A percentile compares a stretch with the other conserved stretches of the same genome.
Evolutionary conservation across 1,284 basidiomycete species (phyloP).

Genomic region (Tetrapyrgos nigripes): DNA sequence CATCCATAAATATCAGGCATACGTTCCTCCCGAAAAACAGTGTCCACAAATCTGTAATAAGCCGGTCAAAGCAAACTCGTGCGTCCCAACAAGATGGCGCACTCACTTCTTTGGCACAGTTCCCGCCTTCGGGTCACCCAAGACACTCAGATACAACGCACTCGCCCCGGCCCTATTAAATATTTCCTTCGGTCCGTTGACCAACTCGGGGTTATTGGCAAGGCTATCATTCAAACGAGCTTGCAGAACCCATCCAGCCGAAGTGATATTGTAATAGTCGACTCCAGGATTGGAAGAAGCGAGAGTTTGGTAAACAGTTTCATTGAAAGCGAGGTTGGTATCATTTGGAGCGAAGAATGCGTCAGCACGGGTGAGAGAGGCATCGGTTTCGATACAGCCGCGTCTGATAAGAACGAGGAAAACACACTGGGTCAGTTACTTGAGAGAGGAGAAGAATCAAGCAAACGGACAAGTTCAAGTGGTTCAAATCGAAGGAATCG

Average conservation of each 20-base stretch:
- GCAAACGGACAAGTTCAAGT: conserved; percentile 16
- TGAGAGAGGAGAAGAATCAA: not conserved
- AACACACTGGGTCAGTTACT: not conserved
- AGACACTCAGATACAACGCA: not conserved
- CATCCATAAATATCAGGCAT: too few relatives aligned
- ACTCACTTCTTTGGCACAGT: not conserved
- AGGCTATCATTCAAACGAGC: not conserved
- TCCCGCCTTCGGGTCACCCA: not conserved
- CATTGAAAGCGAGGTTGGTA: conserved; percentile 27
- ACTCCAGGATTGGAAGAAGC: conserved; percentile 27
- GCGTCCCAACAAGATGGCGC: too few relatives aligned
- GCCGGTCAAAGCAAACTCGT: too few relatives aligned
- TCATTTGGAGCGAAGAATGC: conserved; percentile 1
- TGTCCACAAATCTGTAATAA: too few relatives aligned
- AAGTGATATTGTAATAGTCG: conserved; percentile 27
- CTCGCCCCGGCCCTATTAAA: not conserved
- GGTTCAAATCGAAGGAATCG: conserved; percentile 15
- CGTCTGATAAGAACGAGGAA: too few relatives aligned
- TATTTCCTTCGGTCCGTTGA: not conserved
- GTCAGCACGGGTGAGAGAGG: conserved; percentile 25
- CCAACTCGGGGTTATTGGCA: not conserved
- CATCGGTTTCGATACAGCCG: conserved; percentile 27
- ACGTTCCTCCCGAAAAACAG: too few relatives aligned
- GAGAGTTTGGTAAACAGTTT: conserved; percentile 21
- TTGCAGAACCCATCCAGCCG: conserved; percentile 14